A percentile compares a stretch with the other conserved stretches of the same genome.
These are phyloP conservation scores for Cryphonectria carpinicola DNA, from an alignment of 2,329 filamentous ascomycete species.

Conservation along the genomic window DNA sequence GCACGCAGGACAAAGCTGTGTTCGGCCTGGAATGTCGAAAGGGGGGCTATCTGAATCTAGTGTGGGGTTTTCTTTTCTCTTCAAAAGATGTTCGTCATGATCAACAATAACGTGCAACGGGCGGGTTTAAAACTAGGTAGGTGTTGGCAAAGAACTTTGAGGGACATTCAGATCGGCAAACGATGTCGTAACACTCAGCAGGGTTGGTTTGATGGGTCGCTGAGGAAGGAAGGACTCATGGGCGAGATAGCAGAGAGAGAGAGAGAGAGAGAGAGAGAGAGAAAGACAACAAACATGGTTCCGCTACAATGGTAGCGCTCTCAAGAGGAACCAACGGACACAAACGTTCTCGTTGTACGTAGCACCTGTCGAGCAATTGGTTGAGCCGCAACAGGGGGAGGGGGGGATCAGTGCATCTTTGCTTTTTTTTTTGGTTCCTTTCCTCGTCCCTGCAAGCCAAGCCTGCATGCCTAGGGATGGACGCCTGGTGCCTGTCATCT, in stretches of 20 bases:
- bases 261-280: not conserved
- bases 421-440: not conserved
- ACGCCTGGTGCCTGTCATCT: conserved; percentile 17
- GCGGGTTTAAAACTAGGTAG: not conserved
- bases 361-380: conserved; percentile 1
- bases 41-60: not conserved
- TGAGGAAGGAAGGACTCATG: too few relatives aligned
- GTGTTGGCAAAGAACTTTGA: not conserved
- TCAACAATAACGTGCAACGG: not conserved
- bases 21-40: not conserved
- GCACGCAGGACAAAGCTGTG: not conserved
- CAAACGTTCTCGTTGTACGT: conserved; percentile 10
- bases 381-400: not conserved
- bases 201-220: not conserved
- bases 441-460: conserved; percentile 4
- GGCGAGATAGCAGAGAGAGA: not conserved
- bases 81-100: not conserved
- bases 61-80: too few relatives aligned
- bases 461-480: not conserved
- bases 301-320: too few relatives aligned
- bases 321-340: not conserved
- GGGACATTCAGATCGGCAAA: not conserved
- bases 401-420: not conserved
- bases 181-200: not conserved
- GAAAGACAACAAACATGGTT: not conserved